Percentiles rank a stretch among this genome's conserved stretches.
Evolutionary conservation across 768 basidiomycete genomes (phyloP).

Genomic region (Pleurotus tuoliensis): DNA sequence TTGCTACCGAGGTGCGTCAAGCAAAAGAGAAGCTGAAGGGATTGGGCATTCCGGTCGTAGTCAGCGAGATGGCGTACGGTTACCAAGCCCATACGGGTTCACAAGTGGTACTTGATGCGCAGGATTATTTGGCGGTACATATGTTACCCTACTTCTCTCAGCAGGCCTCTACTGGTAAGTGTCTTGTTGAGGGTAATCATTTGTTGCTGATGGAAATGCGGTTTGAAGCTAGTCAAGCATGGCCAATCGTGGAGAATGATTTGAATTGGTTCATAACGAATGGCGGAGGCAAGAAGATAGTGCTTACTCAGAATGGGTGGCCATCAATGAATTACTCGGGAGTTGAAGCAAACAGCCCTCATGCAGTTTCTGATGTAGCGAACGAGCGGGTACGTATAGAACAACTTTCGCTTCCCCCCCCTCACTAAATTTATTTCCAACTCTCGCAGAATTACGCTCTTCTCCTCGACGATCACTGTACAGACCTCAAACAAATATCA

Average conservation of each 20-base stretch:
- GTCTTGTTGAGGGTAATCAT: background rate
- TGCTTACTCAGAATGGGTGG: conserved; percentile 79
- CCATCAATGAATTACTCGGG: conserved; percentile 57
- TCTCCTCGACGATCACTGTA: conserved; percentile 61
- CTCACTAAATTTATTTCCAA: background rate
- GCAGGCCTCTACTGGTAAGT: conserved; percentile 50
- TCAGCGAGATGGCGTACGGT: conserved; percentile 62
- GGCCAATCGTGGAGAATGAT: conserved; percentile 58
- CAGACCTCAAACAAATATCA: conserved; percentile 51
- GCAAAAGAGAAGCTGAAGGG: conserved; percentile 46
- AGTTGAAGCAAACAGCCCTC: conserved; percentile 61
- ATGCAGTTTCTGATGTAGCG: conserved; percentile 53
- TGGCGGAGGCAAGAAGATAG: conserved; percentile 69
- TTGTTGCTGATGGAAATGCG: background rate
- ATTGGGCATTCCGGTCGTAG: conserved; percentile 63
- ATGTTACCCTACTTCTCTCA: conserved; percentile 68
- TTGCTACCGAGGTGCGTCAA: conserved; percentile 46
- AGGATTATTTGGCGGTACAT: conserved; percentile 64
- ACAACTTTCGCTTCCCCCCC: background rate
- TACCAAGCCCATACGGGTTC: conserved; percentile 50
- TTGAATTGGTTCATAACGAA: conserved; percentile 63
- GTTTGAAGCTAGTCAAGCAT: conserved; percentile 46
- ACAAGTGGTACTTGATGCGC: conserved; percentile 48
- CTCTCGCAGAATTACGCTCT: conserved; percentile 50
- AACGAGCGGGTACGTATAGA: conserved; percentile 50